Evolutionary conservation across 352 stramenopile genomes (phyloP), one percentile per base, ranked within the genome.

Genomic region (Globisporangium lucens): DNA sequence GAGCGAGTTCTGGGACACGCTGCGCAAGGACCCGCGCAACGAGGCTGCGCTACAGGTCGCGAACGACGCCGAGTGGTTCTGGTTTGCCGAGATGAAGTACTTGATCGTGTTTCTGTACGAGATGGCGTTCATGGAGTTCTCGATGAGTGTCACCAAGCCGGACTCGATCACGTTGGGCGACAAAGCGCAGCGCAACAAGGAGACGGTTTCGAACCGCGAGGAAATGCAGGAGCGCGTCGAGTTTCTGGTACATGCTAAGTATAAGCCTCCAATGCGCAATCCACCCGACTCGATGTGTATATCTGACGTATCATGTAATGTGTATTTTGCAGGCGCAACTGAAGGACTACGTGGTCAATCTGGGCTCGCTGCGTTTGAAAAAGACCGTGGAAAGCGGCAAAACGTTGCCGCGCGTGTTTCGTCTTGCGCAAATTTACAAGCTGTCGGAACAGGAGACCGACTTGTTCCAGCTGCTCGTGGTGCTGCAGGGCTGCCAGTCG

Each of bases 91-190:
- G 73, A 82, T 93, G 85, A 81, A 86, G 36, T 93, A 87, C 70
- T 73, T 93, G 67, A 79, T 93, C 43, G 69, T 89, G 27, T 95
- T 95, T 61, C 75, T 95, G 30, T 90, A 93, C 68, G 85, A 95
- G 68, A 84, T 95, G 74, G 83, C 87, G 38, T 93, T 93, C 58
- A 89, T 93, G 77, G 87, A 95, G 76, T 92, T 95, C 64, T 89
- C 83, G 9, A 72, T 93, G 73, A 93, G 82, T 49, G 83, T 91
- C 30, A 95, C 87, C 33, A 93, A 93, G 64, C 85, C 87, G 2
- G 87, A 95, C 67, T 82, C 79, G 33, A 76, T 91, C 59, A 89
- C 85, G 1, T 47, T 77, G 22, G 55, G 57, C n/a, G 24, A 24
- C 9, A 59, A 53, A 3, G 46, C 49, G 17, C 5, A 66, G 43